phyloP scores from a whole-genome alignment of 768 basidiomycete genomes.

The Pholiota conissans region DNA sequence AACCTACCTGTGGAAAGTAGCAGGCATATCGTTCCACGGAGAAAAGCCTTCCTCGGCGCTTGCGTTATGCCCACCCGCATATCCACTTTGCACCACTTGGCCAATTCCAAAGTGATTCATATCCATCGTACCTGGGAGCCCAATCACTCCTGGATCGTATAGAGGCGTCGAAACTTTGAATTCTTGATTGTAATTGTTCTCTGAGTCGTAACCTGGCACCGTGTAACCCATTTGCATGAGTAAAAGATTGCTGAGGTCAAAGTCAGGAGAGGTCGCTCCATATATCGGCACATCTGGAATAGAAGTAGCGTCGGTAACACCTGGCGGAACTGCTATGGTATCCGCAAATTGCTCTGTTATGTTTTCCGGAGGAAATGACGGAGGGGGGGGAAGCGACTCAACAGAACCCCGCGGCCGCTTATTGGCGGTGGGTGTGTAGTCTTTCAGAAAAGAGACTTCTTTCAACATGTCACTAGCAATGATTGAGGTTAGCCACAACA shows the following conservation, averaged over 20 bases:
- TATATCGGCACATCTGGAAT: background rate
- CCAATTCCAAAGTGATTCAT: background rate
- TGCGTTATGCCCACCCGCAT: background rate
- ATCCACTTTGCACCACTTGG: background rate
- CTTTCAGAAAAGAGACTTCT: conserved; percentile 55
- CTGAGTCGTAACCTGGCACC: conserved; percentile 4
- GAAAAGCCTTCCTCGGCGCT: conserved; percentile 42
- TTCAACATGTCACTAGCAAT: conserved; percentile 54
- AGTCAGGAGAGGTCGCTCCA: background rate
- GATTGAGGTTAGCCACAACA: conserved; percentile 14
- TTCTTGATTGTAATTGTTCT: background rate
- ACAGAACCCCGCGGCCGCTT: conserved; percentile 49
- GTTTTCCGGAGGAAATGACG: background rate
- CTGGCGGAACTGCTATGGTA: background rate
- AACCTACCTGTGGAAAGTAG: conserved; percentile 47
- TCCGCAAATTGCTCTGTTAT: background rate
- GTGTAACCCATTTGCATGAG: conserved; percentile 25
- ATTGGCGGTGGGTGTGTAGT: conserved; percentile 41
- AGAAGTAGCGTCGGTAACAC: too few species aligned
- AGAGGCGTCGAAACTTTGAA: background rate
- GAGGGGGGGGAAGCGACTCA: background rate
- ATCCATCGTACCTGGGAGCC: background rate
- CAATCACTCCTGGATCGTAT: background rate
- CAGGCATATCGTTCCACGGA: conserved; percentile 58
- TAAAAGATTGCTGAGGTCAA: conserved; percentile 23